A percentile compares a stretch with the other conserved stretches of the same genome.
Evolutionary conservation across 768 basidiomycete genomes (phyloP).

Genomic region (Mycena pura): DNA sequence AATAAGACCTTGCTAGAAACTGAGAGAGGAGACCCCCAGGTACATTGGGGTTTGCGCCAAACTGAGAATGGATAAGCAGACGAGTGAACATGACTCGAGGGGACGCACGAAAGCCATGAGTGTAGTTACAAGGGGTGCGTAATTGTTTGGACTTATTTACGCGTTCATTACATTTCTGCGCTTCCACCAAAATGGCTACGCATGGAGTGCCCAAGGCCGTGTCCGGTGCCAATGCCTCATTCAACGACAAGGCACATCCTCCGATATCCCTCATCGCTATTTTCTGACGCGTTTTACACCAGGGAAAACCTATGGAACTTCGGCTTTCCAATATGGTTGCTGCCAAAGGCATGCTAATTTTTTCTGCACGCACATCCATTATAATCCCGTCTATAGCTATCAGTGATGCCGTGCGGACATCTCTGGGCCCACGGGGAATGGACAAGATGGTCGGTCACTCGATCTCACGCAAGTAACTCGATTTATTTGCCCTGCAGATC

Average conservation of each 20-base stretch:
- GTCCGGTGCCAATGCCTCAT: constrained; percentile 74
- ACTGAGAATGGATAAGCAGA: constrained; percentile 33
- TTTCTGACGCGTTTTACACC: constrained; percentile 29
- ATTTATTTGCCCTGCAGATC: constrained; percentile 60
- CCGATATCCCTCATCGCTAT: constrained; percentile 1
- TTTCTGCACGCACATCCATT: constrained; percentile 5
- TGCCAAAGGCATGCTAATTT: constrained; percentile 75
- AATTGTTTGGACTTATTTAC: constrained; percentile 21
- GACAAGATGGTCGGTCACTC: constrained; percentile 88
- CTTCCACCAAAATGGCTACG: constrained; percentile 31
- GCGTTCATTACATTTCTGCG: constrained; percentile 3
- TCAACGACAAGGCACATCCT: constrained; percentile 80
- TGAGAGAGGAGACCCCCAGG: constrained; percentile 71
- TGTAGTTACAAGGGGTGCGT: constrained; percentile 23
- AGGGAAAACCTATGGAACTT: constrained; percentile 99
- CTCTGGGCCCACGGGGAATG: constrained; percentile 97
- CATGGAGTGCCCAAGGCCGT: constrained; percentile 51
- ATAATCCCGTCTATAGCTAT: constrained; percentile 66
- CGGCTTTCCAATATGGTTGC: constrained; percentile 97
- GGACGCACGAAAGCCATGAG: constrained; percentile 54
- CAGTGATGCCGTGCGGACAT: constrained; percentile 96
- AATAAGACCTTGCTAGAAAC: constrained; percentile 48
- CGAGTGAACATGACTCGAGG: neutral
- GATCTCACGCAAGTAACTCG: neutral
- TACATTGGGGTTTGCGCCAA: constrained; percentile 51